Base-by-base conservation (phyloP, 1,284 basidiomycete species). In the Stereum hirsutum region DNA sequence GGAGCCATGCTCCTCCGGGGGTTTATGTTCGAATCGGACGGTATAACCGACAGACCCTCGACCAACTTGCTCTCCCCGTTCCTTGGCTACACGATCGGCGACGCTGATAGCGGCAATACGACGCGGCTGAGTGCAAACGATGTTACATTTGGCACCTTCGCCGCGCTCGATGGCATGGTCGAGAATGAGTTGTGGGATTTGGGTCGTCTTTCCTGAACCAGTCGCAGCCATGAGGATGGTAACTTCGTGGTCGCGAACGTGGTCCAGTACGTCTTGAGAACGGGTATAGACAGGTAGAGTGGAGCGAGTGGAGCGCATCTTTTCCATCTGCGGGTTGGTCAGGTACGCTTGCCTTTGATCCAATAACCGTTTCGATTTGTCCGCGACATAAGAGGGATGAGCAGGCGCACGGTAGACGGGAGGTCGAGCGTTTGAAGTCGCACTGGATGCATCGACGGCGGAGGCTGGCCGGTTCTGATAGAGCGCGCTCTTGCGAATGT, bases 141-240 rank as follows among this genome's bases (percentile, higher is more conserved):
- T 79, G 61, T 97, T 96, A 66, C 93, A 97, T 41, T 72, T 66
- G 1, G 89, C 82, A 12, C 94, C 94, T 47, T 89, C 70, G 23
- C 81, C 87, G 26, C 72, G 69, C 24, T 84, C 71, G 52, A 93
- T 94, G 57, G 74, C 85, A 41, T 89, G 76, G 57, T 98, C 93
- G 39, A 98, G 75, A 48, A 97, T 79, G 39, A 97, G 72, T 62
- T 97, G 94, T 2, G 94, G 94, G 30, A 97, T 79, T 59, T 98
- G 94, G 0, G 94, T 97, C 6, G 93, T 96, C 66, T 97, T 97
- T 7, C 94, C 94, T 1, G 91, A 96, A 34, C 94, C 93, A 1
- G 94, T 97, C 2, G 91, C 84, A 21, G 93, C 94, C 88, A 95
- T 92, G 52, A 88, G 83, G 49, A 98, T 87, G 1, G 88, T 91